Base-by-base conservation (phyloP, 371 early-diverging fungal genomes). In the Mucor mucedo region DNA sequence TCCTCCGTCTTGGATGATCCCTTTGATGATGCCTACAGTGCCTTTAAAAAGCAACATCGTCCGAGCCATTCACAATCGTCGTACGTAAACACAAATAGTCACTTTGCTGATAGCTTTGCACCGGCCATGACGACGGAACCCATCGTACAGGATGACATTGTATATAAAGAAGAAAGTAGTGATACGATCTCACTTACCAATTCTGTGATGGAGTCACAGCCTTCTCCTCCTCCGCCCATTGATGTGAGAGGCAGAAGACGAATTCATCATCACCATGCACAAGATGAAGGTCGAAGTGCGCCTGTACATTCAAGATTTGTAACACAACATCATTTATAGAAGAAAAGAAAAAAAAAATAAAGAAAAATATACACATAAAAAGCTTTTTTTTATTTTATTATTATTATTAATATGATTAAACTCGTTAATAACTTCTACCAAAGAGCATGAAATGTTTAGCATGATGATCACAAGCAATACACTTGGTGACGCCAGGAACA, bases 361-460 rank as follows among this genome's bases (percentile, higher is more conserved):
- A 35, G 2, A 35, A 1, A 35, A 35, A 35, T 35, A 35, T 35
- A 21, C 21, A 21, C 21, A 21, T 21, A 21, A 21, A 21, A 21
- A 21, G 35, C 35, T 35, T 35, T 30, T 50, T 50, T 50, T 11
- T 50, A 30, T 29, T 32, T 49, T 49, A 11, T 30, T 30, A 29
- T 49, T 49, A 29, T 50, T 32, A 50, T 54, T 54, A n/a, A n/a
- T n/a, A 39, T 39, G n/a, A n/a, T 53, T 13, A 28, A 47, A 16
- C 49, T 55, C 54, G 60, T 48, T 55, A 97, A 81, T 97, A 97
- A 63, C 93, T 93, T 73, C 96, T 88, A 66, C 98, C 98, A 73
- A 96, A 95, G 70, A 95, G 81, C 70, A 90, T 87, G 70, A 88
- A 93, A 72, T 87, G 87, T 79, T 91, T 91, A 72, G 95, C 96